Evolutionary conservation across 352 stramenopile genomes (phyloP).

Genomic region (Phytophthora kernoviae): DNA sequence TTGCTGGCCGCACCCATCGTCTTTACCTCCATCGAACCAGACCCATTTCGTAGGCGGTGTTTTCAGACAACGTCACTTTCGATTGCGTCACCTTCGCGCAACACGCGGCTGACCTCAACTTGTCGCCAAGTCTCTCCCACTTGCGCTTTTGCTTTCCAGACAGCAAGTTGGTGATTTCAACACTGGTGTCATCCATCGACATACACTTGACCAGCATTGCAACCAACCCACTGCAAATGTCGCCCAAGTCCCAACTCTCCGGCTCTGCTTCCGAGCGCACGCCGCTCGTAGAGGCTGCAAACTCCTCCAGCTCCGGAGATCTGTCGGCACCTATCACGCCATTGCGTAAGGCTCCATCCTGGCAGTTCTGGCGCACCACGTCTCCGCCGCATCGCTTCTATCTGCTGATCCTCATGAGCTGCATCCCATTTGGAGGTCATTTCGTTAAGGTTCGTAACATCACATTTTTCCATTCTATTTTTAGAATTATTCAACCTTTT

Average conservation of each 20-base stretch:
- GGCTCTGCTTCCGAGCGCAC: slow-evolving; percentile 36
- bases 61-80: neutral
- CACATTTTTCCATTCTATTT: neutral
- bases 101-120: neutral
- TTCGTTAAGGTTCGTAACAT: slow-evolving; percentile 82
- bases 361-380: slow-evolving; percentile 77
- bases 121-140: neutral
- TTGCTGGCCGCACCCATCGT: no score
- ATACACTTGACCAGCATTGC: neutral
- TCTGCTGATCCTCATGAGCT: slow-evolving; percentile 84
- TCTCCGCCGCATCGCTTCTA: slow-evolving; percentile 77
- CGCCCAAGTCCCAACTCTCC: slow-evolving; percentile 28
- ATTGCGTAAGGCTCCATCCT: slow-evolving; percentile 46
- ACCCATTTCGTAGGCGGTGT: neutral
- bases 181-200: neutral
- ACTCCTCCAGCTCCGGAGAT: slow-evolving; percentile 4
- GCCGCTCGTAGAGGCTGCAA: slow-evolving; percentile 26
- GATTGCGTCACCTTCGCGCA: slow-evolving; percentile 19
- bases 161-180: neutral
- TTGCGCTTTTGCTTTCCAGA: slow-evolving; percentile 13
- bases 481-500: neutral
- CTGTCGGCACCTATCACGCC: slow-evolving; percentile 26
- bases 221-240: slow-evolving; percentile 27
- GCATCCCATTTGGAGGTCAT: slow-evolving; percentile 84
- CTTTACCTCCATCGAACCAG: no score